These are phyloP conservation scores for Eucalyptus tenuipes DNA, from an alignment of 345 rosid genomes.

Conservation along the genomic window DNA sequence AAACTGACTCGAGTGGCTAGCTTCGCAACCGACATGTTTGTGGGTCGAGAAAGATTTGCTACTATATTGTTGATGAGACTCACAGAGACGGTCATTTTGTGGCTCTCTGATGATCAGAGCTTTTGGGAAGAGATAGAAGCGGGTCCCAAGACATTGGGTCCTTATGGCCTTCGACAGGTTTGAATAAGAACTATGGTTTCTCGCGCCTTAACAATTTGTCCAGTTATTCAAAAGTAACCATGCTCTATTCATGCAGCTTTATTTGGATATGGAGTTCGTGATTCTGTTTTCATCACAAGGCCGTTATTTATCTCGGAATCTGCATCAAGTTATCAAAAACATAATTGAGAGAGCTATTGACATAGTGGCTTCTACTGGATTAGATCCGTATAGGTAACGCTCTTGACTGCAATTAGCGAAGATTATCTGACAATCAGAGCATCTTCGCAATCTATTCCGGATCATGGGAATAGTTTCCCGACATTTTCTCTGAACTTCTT, in stretches of 20 bases:
- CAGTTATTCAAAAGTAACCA: neutral
- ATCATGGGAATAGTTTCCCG: neutral
- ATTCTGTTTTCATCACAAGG: slow-evolving; percentile 83
- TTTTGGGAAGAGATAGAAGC: slow-evolving; percentile 87
- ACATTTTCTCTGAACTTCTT: neutral
- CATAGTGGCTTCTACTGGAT: slow-evolving; percentile 50
- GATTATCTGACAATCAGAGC: neutral
- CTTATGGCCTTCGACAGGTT: slow-evolving; percentile 80
- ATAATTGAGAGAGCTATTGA: slow-evolving; percentile 85
- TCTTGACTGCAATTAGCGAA: neutral
- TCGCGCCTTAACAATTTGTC: neutral
- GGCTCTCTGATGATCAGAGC: slow-evolving; percentile 84
- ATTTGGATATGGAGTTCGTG: slow-evolving; percentile 91
- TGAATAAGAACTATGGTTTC: neutral
- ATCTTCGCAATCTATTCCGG: neutral
- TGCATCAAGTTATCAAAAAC: slow-evolving; percentile 80
- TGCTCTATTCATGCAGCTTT: slow-evolving; percentile 34
- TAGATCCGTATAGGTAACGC: slow-evolving; percentile 59
- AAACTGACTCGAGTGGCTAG: slow-evolving; percentile 54
- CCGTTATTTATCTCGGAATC: slow-evolving; percentile 68
- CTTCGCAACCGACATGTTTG: slow-evolving; percentile 59
- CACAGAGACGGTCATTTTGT: slow-evolving; percentile 79
- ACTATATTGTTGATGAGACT: slow-evolving; percentile 80
- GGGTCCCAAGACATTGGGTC: slow-evolving; percentile 60
- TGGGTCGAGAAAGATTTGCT: slow-evolving; percentile 87